These are phyloP conservation scores for Rubus idaeus DNA, from an alignment of 306 rosid species.

Conservation along the genomic window DNA sequence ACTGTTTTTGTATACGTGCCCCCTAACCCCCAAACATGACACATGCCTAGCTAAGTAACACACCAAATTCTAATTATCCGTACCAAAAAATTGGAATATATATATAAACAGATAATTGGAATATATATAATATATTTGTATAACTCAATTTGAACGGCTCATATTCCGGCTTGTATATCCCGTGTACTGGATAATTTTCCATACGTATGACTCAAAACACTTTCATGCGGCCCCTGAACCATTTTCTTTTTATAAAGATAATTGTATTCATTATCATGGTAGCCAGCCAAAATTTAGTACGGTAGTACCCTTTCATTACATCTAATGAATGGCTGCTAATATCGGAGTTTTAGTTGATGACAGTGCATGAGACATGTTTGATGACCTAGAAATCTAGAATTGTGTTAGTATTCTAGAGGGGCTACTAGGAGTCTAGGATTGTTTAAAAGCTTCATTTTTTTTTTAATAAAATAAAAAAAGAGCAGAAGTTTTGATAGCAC, in stretches of 20 bases:
- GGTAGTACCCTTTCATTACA: background rate
- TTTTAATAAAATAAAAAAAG: too few species aligned
- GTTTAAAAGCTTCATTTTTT: too few species aligned
- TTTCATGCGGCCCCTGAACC: background rate
- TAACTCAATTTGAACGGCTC: too few species aligned
- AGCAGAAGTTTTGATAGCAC: too few species aligned
- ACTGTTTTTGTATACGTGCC: background rate
- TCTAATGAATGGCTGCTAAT: background rate
- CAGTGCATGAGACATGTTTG: background rate
- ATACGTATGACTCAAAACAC: background rate
- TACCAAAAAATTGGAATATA: too few species aligned
- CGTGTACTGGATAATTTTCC: too few species aligned
- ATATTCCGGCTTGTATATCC: too few species aligned
- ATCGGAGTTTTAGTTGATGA: background rate
- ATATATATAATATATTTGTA: background rate
- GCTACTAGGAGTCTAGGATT: too few species aligned
- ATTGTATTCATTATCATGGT: background rate
- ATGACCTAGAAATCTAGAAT: background rate
- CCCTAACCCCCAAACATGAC: slow-evolving; percentile 18
- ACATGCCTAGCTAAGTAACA: background rate
- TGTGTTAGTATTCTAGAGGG: background rate
- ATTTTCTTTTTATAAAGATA: background rate
- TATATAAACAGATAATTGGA: too few species aligned
- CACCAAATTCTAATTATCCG: background rate
- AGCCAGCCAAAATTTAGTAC: background rate